Base-by-base conservation (phyloP, 2,329 filamentous ascomycete species). In the Fusarium pseudonygamai region DNA sequence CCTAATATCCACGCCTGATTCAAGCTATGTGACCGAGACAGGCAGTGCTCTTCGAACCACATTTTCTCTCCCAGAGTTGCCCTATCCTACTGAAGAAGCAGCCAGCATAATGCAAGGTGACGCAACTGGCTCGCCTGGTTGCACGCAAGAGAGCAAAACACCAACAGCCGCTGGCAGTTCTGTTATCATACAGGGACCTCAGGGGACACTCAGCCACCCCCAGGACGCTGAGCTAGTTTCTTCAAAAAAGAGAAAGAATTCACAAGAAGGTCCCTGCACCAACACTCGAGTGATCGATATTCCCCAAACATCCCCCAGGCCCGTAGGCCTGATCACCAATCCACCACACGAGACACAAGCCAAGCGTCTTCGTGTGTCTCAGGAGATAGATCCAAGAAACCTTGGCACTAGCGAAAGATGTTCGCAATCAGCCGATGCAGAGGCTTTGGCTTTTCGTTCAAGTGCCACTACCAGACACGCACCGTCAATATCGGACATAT, bases 321-420 rank as follows among this genome's bases (percentile, higher is more conserved):
- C 47, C 46, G 26, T 49, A 10, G 28, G 26, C 7, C 43, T 42
- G 45, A 57, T 22, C 18, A 61, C 26, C 30, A 57, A 60, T 32
- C 39, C 30, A 36, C n/a, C 60, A 30, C 76, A 72, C 15, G 46
- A 53, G 28, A 72, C 74, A 39, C 70, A 73, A n/a, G 26, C 55
- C 28, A 81, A 81, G 63, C 78, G 79, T 13, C 79, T 75, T 30
- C 76, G 78, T 46, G 67, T 77, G 20, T 78, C 78, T 7, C 74
- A 75, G 37, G 77, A 72, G 20, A 56, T 59, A 30, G 52, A 42
- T n/a, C 73, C 76, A 28, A 43, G 42, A 20, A 65, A 64, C n/a
- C 56, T 60, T 22, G 56, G 39, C 11, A 40, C 62, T 16, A 60
- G 43, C 37, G 59, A 36, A 36, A 34, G 56, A 28, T 64, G 71